Base-by-base conservation (phyloP, 164 flowering plant genomes). In the Chimonanthus praecox region DNA sequence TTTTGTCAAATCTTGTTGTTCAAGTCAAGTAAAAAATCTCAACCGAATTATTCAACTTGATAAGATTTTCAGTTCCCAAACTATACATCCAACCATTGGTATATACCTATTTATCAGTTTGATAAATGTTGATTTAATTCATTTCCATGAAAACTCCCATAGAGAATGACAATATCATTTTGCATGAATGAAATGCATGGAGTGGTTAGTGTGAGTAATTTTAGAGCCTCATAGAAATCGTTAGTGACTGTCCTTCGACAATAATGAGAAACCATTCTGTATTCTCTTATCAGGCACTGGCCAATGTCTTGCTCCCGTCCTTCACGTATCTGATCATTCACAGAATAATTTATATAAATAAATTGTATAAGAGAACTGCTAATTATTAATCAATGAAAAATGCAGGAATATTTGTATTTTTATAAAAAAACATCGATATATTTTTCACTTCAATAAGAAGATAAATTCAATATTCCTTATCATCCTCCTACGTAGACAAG, bases 281-380 rank as follows among this genome's bases (percentile, higher is more conserved):
- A 91, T 70, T 94, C 97, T 5, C 88, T 86, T 21, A 81, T 73
- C 74, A 92, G 94, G 80, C 98, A 94, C 75, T 85, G 89, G 47
- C 92, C 95, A 72, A 94, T 77, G 71, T 93, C 92, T 81, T 88
- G 90, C 43, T 85, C 84, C 79, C 97, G 84, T 10, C 97, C 97
- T 84, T 87, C 90, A 84, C 97, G 85, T 58, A 94, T 88, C 98
- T 94, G 90, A 58, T 16, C 33, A 48, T 16, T 0, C 43, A 47
- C 2, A 47, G 13, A 10, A 11, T 3, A 3, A 16, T 9, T 9
- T 63, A 18, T 18, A 63, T 16, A 18, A 20, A 21, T 6, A 13
- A n/a, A n/a, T 45, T 16, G 47, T 43, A 11, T 11, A 44, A 13
- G 7, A 4, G 4, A 10, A 9, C 3, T 7, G 13, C 45, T 43